Conservation (phyloP, 306 rosid species). For the Fragaria nilgerrensis region DNA sequence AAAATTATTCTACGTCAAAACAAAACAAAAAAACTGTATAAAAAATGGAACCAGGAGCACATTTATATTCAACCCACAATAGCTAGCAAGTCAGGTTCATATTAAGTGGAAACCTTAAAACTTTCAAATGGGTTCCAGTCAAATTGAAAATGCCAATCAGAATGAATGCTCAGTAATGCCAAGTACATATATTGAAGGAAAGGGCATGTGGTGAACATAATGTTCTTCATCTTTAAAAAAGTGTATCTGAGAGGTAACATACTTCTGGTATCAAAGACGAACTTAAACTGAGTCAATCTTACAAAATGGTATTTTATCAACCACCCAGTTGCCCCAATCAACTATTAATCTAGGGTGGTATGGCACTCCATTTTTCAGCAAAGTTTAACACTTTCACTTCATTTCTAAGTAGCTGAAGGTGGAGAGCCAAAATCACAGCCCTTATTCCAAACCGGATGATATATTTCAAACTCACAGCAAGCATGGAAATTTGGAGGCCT, state of each 20-base stretch:
- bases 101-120: background rate
- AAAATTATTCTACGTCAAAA: constrained; percentile 14
- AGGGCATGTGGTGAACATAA: background rate
- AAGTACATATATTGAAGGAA: background rate
- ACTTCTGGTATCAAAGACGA: background rate
- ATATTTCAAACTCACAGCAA: background rate
- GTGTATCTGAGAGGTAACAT: background rate
- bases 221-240: background rate
- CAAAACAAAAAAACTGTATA: background rate
- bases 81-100: background rate
- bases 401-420: background rate
- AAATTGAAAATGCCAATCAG: background rate
- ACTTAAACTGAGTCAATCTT: background rate
- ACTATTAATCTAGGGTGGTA: background rate
- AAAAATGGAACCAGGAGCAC: background rate
- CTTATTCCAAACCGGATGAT: background rate
- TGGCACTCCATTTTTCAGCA: background rate
- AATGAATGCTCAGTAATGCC: background rate
- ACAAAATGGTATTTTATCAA: background rate
- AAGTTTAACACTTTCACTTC: background rate
- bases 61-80: background rate
- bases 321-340: background rate
- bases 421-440: background rate
- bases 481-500: background rate
- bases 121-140: background rate